Evolutionary conservation across 2,329 filamentous ascomycete genomes (phyloP).

Genomic region (Phialophora macrospora): DNA sequence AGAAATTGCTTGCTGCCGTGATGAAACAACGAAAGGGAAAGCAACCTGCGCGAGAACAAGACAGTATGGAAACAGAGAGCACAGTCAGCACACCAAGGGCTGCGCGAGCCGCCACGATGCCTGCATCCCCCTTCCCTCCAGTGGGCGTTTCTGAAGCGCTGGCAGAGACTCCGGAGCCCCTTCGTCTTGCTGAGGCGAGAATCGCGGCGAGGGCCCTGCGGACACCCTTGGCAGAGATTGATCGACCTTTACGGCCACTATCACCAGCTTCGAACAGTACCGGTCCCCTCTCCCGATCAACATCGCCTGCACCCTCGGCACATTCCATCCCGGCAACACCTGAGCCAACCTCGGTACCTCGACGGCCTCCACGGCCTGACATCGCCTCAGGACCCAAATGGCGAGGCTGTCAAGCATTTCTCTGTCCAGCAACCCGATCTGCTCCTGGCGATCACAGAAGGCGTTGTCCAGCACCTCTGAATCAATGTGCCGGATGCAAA

Average conservation of each 20-base stretch:
- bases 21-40: constrained; percentile 40
- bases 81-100: constrained; percentile 9
- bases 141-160: neutral
- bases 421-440: constrained; percentile 50
- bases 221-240: constrained; percentile 33
- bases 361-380: constrained; percentile 9
- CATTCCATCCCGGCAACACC: constrained; percentile 49
- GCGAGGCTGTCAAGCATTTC: constrained; percentile 56
- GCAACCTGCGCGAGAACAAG: constrained; percentile 8
- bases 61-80: neutral
- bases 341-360: constrained; percentile 46
- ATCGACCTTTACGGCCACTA: constrained; percentile 36
- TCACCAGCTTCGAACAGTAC: constrained; percentile 41
- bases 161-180: constrained; percentile 5
- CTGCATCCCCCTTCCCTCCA: neutral
- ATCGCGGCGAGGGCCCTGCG: constrained; percentile 19
- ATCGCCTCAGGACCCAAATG: constrained; percentile 43
- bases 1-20: constrained; percentile 35
- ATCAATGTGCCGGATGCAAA: constrained; percentile 53
- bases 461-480: constrained; percentile 50
- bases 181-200: constrained; percentile 16
- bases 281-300: constrained; percentile 47
- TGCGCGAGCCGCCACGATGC: constrained; percentile 1
- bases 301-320: constrained; percentile 47
- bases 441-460: constrained; percentile 52